Conservation (phyloP, 2,329 filamentous ascomycete genomes). For the Penicillium digitatum region DNA sequence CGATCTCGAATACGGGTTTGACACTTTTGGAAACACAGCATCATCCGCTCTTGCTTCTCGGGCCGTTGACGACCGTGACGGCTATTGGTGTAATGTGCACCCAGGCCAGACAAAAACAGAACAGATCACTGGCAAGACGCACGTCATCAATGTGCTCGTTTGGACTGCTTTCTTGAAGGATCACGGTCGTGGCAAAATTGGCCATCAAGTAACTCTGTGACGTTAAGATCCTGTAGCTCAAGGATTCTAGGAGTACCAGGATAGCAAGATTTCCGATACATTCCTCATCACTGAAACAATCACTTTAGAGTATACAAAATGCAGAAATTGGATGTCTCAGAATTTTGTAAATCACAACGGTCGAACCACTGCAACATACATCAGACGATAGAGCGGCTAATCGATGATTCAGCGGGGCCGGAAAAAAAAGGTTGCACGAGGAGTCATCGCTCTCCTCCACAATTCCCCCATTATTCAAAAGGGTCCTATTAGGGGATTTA, state of each 20-base stretch:
- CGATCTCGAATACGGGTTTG: not conserved
- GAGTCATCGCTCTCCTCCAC: constrained; percentile 18
- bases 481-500: constrained; percentile 15
- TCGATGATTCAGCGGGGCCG: constrained; percentile 20
- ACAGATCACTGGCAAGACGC: not conserved
- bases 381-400: not conserved
- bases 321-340: not conserved
- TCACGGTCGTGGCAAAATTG: not conserved
- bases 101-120: not conserved
- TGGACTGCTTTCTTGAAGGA: not conserved
- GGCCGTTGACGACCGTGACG: not conserved
- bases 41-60: not conserved
- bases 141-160: not conserved
- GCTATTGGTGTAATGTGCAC: not conserved
- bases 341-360: not conserved
- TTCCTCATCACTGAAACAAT: not conserved
- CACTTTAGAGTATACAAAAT: not conserved
- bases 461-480: not conserved
- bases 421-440: constrained; percentile 15
- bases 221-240: constrained; percentile 30
- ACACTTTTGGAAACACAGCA: not conserved
- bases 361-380: not conserved
- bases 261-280: constrained; percentile 40
- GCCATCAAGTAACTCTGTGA: not conserved
- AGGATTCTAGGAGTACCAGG: constrained; percentile 40